These are phyloP conservation scores for Blastobotrys illinoisensis DNA, from an alignment of 1,139 yeast genomes.

Conservation along the genomic window DNA sequence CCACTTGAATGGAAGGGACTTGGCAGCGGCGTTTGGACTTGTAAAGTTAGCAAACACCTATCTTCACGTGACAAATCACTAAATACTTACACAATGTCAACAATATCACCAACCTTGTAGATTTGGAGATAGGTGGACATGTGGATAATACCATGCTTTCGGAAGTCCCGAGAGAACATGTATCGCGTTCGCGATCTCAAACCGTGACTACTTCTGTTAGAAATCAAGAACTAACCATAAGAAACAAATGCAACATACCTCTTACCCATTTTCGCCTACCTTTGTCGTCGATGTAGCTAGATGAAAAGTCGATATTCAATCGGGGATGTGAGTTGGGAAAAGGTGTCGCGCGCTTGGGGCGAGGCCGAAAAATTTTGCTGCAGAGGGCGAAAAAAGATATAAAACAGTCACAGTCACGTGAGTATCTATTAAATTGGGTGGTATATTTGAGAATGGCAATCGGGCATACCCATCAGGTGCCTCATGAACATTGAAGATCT, in stretches of 20 bases:
- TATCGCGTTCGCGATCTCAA: conserved; percentile 99
- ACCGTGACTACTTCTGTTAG: conserved; percentile 53
- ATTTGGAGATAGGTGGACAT: conserved; percentile 95
- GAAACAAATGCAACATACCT: background rate
- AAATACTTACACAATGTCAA: conserved; percentile 64
- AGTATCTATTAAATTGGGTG: background rate
- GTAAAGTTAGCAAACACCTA: background rate
- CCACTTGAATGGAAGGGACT: conserved; percentile 99
- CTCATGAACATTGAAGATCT: too few relatives aligned
- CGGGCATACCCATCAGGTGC: background rate
- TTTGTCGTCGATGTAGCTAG: background rate
- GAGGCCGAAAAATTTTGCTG: background rate
- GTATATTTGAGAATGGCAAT: background rate
- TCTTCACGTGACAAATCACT: background rate
- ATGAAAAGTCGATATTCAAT: background rate
- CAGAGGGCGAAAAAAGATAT: background rate
- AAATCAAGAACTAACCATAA: background rate
- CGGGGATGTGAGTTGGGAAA: background rate
- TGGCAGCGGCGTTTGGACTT: conserved; percentile 89
- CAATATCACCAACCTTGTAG: conserved; percentile 99
- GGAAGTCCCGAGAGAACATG: conserved; percentile 99
- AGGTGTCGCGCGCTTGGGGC: background rate
- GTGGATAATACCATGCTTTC: conserved; percentile 93
- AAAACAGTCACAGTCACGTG: background rate
- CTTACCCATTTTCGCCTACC: background rate